Conservation (phyloP, 2,329 filamentous ascomycete species). For the Chrysosporium keratinophilum region DNA sequence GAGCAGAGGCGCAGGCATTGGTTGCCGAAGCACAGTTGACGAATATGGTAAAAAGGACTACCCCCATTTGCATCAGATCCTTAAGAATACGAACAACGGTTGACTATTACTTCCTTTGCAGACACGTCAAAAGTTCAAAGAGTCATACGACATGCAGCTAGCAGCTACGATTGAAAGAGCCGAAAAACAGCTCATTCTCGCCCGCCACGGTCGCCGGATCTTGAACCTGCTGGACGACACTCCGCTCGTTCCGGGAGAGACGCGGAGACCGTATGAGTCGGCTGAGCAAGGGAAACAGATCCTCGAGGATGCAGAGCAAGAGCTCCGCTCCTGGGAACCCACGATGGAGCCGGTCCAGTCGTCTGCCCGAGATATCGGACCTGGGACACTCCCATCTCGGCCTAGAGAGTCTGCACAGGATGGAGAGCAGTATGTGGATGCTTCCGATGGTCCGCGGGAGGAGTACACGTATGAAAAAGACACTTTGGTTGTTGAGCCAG, state of each 20-base stretch:
- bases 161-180: slow-evolving; percentile 87
- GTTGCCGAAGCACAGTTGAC: slow-evolving; percentile 94
- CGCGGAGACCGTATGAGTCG: slow-evolving; percentile 57
- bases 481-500: background rate
- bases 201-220: slow-evolving; percentile 77
- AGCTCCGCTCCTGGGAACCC: slow-evolving; percentile 64
- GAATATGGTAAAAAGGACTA: slow-evolving; percentile 60
- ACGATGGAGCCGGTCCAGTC: slow-evolving; percentile 42
- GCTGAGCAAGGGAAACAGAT: slow-evolving; percentile 64
- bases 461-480: slow-evolving; percentile 6
- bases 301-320: slow-evolving; percentile 83
- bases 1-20: slow-evolving; percentile 88
- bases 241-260: slow-evolving; percentile 77
- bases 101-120: slow-evolving; percentile 29
- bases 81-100: background rate
- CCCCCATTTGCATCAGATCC: background rate
- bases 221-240: slow-evolving; percentile 79
- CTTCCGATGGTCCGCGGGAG: background rate
- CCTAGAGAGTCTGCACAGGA: background rate
- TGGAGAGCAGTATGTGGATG: slow-evolving; percentile 1
- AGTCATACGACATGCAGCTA: slow-evolving; percentile 82
- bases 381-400: background rate
- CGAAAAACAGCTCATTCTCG: slow-evolving; percentile 92
- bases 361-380: slow-evolving; percentile 4
- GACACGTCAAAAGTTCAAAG: slow-evolving; percentile 93